Percentiles rank a stretch among this genome's conserved stretches.
Conservation (phyloP, 306 rosid species). For the Vigna radiata region DNA sequence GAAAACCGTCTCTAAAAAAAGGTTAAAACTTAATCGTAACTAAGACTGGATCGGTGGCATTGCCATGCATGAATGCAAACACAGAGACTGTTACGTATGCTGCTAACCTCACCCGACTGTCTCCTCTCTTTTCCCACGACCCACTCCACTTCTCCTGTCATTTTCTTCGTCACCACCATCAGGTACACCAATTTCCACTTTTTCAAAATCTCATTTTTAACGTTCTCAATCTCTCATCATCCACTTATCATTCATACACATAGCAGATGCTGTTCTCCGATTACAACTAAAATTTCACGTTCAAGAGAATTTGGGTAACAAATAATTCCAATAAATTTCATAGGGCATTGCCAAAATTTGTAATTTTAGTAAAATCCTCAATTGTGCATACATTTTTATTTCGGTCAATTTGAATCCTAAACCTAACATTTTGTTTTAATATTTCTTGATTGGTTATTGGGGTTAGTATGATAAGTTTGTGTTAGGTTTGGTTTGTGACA, state of each 20-base stretch:
- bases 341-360: background rate
- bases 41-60: background rate
- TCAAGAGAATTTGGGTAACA: no score
- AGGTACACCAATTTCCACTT: background rate
- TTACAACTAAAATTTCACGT: no score
- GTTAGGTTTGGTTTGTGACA: conserved; percentile 15
- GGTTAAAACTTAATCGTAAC: background rate
- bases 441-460: background rate
- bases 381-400: no score
- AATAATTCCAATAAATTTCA: no score
- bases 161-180: background rate
- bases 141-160: conserved; percentile 1
- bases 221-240: background rate
- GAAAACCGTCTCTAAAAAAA: background rate
- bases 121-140: background rate
- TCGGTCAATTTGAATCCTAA: no score
- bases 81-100: background rate
- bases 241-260: background rate
- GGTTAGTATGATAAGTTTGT: background rate
- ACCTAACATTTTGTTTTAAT: background rate
- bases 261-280: no score
- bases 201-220: background rate
- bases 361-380: no score
- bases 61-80: conserved; percentile 9
- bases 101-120: conserved; percentile 1